Percentiles rank a stretch among this genome's conserved stretches.
phyloP scores from a whole-genome alignment of 192 early-diverging fungal species.

The Coemansia asiatica region DNA sequence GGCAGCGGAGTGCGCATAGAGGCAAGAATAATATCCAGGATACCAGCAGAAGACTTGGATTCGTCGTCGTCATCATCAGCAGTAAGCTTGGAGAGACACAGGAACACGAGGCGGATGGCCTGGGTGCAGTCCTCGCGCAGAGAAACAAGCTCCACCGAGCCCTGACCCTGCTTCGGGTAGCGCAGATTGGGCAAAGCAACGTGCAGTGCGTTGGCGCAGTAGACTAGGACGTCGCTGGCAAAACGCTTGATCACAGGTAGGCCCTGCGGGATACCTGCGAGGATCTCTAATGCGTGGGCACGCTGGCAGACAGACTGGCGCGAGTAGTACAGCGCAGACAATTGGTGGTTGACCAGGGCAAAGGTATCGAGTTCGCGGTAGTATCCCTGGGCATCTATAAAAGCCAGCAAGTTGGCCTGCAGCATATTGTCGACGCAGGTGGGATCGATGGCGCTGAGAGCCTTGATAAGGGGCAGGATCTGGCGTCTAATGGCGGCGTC shows the following conservation, averaged over 20 bases:
- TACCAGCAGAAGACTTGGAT: neutral
- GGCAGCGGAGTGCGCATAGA: slow-evolving; percentile 34
- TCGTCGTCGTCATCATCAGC: no score
- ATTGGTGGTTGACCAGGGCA: slow-evolving; percentile 4
- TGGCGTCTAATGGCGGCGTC: slow-evolving; percentile 31
- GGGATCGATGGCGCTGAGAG: slow-evolving; percentile 20
- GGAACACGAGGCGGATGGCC: slow-evolving; percentile 36
- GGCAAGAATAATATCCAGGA: slow-evolving; percentile 28
- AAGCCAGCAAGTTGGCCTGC: slow-evolving; percentile 38
- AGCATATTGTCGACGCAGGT: slow-evolving; percentile 24
- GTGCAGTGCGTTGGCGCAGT: slow-evolving; percentile 24
- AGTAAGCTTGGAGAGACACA: slow-evolving; percentile 35
- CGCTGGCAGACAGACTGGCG: slow-evolving; percentile 26
- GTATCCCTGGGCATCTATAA: slow-evolving; percentile 17
- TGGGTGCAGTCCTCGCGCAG: slow-evolving; percentile 45
- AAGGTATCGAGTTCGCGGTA: slow-evolving; percentile 20
- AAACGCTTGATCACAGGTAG: slow-evolving; percentile 20
- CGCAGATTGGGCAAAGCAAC: slow-evolving; percentile 14
- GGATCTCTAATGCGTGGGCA: slow-evolving; percentile 35
- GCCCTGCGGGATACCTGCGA: slow-evolving; percentile 37
- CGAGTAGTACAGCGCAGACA: slow-evolving; percentile 15
- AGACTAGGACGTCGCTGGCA: slow-evolving; percentile 32
- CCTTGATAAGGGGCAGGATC: slow-evolving; percentile 34
- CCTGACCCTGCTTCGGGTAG: slow-evolving; percentile 11
- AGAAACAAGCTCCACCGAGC: slow-evolving; percentile 32